Evolutionary conservation across 73 alveolate genomes (phyloP), one percentile per base, ranked within the genome.

Genomic region (Effrenium voratum): DNA sequence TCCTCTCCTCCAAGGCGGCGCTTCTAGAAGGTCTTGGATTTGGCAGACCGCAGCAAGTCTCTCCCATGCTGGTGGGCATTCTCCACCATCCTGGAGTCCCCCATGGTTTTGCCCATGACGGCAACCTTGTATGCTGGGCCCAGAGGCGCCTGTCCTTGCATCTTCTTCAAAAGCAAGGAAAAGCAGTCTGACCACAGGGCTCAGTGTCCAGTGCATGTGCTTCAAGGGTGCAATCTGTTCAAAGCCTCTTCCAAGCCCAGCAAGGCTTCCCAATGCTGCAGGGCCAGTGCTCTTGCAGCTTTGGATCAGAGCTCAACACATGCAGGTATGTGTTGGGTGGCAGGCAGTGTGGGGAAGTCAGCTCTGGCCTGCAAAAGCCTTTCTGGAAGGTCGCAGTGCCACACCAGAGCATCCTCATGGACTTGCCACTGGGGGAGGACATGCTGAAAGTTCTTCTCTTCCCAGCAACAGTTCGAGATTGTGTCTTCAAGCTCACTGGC

Each of bases 151-250:
- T 5, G 5, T 19, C 28, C 3, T 19, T 49, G 3, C 28, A 34
- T 80, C 91, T 28, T 46, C 73, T 46, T 80, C 91, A 46, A 45
- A 49, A 46, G 91, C 91, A 44, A 80, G 3, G 91, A 26, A 80
- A 5, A 46, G 32, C 47, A 30, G 36, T 47, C 91, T 43, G 30
- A 80, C 40, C 15, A 80, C 19, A 4, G 91, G 91, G 46, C 46
- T 80, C 34, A 80, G 40, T 28, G 49, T 44, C 91, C 91, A 80
- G 46, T 72, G 26, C 34, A 72, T 34, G 19, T 13, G 10, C 50
- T 30, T 36, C 50, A 72, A 32, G 46, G 82, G 50, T 34, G 30
- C 30, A 5, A 72, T 36, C 45, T 72, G 19, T 34, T 5, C 49
- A 72, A 45, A 3, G 82, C 82, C 49, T 72, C 82, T 26, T 72